Conservation (phyloP, 139 green algal genomes). For the Tetratostichococcus sp. region DNA sequence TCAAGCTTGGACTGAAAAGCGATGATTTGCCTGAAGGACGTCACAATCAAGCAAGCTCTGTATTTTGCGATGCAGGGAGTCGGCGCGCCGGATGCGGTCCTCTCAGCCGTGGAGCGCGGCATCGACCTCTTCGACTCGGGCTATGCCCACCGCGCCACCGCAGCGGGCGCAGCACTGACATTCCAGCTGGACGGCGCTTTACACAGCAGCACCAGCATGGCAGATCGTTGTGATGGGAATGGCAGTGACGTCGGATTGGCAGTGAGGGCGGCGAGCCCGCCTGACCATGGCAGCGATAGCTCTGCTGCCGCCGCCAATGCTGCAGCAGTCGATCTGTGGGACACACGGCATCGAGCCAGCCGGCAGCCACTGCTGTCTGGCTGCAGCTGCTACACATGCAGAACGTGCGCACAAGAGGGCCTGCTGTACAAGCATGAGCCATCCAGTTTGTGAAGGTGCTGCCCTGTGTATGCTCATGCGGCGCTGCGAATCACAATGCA, state of each 20-base stretch:
- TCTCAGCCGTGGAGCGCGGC: slow-evolving; percentile 52
- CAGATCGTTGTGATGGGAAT: too few species aligned
- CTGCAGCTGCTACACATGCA: slow-evolving; percentile 67
- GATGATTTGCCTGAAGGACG: too few species aligned
- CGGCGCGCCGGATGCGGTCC: slow-evolving; percentile 39
- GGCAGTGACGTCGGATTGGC: not conserved
- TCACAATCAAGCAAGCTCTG: too few species aligned
- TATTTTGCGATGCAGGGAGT: slow-evolving; percentile 29
- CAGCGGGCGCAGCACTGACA: slow-evolving; percentile 51
- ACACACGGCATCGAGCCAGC: not conserved
- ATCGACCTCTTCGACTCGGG: slow-evolving; percentile 60
- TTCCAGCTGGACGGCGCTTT: slow-evolving; percentile 36
- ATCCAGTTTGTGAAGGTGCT: too few species aligned
- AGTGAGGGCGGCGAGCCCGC: too few species aligned
- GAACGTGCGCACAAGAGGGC: not conserved
- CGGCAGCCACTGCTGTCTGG: slow-evolving; percentile 42
- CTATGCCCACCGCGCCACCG: slow-evolving; percentile 33
- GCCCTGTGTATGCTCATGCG: not conserved
- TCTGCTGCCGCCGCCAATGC: not conserved
- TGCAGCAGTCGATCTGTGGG: not conserved
- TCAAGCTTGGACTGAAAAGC: too few species aligned
- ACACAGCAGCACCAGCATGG: not conserved
- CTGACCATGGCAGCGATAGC: not conserved
- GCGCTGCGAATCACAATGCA: not conserved
- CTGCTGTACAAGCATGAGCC: too few species aligned